phyloP scores from a whole-genome alignment of 2,329 filamentous ascomycete species.

The Amauroascus verrucosus region DNA sequence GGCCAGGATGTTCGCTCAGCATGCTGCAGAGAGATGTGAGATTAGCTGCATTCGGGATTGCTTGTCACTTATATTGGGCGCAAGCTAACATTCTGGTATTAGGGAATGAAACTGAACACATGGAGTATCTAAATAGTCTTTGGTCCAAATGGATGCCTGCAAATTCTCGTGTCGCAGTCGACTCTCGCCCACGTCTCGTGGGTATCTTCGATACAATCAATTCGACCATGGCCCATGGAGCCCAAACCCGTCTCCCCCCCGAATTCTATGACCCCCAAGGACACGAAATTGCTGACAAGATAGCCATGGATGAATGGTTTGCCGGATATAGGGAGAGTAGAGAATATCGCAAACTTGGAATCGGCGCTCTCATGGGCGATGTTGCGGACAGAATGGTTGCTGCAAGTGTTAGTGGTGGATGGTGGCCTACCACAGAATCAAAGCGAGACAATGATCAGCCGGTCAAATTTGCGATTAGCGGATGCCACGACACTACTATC shows the following conservation, averaged over 20 bases:
- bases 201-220: slow-evolving; percentile 95
- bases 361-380: slow-evolving; percentile 76
- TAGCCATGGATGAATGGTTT: slow-evolving; percentile 89
- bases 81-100: not conserved
- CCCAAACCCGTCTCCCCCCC: slow-evolving; percentile 63
- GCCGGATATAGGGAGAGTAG: slow-evolving; percentile 69
- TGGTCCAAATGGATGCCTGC: slow-evolving; percentile 80
- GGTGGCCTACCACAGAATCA: slow-evolving; percentile 44
- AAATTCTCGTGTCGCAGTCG: slow-evolving; percentile 61
- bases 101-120: slow-evolving; percentile 64
- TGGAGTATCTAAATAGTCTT: slow-evolving; percentile 68
- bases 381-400: slow-evolving; percentile 64
- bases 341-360: slow-evolving; percentile 83
- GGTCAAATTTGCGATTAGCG: slow-evolving; percentile 67
- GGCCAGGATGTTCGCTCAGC: slow-evolving; percentile 58
- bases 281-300: slow-evolving; percentile 56
- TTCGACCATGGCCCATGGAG: slow-evolving; percentile 72
- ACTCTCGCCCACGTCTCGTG: slow-evolving; percentile 70
- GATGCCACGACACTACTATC: slow-evolving; percentile 89
- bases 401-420: slow-evolving; percentile 49
- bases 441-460: slow-evolving; percentile 34
- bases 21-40: slow-evolving; percentile 56
- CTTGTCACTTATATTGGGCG: not conserved
- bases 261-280: slow-evolving; percentile 78
- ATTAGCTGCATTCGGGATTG: slow-evolving; percentile 9